Base-by-base conservation (phyloP, 352 stramenopile species). In the Phytophthora niederhauseri region DNA sequence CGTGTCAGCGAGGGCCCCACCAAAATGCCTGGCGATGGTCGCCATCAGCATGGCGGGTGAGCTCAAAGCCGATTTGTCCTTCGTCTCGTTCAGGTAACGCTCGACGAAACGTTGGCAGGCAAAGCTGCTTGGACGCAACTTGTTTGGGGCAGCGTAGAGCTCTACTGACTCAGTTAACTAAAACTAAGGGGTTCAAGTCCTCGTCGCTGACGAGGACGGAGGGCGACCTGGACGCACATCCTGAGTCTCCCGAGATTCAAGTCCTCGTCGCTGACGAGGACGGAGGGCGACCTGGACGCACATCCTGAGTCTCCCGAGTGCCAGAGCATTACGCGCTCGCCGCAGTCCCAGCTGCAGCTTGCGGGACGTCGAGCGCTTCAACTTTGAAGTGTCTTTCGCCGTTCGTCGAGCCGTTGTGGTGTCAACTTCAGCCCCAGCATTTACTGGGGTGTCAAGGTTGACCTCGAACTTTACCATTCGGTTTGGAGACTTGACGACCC, bases 261-360 rank as follows among this genome's bases (percentile, higher is more conserved):
- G 20, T 31, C 22, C 20, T 54, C 24, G 22, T 54, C 48, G 11
- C 20, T 52, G 45, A 28, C 45, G 8, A 28, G n/a, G 19, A 26
- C 22, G 22, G 22, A 24, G 45, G 45, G 15, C 45, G 19, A 52
- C 19, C n/a, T 30, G 45, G 48, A 54, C 48, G 48, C 24, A 31
- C 51, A 48, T 48, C n/a, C n/a, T 51, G 49, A 66, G 49, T 49
- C 41, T 66, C 30, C 34, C 48, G 41, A 56, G 50, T 14, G 56
- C 38, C 38, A n/a, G 24, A 63, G 36, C 55, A 22, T 73, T 73
- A 73, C 66, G 45, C 43, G 46, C 22, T 20, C 41, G 57, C 67
- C 56, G n/a, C 52, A 54, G 49, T 59, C 57, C 50, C 68, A 75
- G 56, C 62, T 75, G 68, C 26, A 30, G 8, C 20, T 41, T 24